These are phyloP conservation scores for Candida insectalens DNA, from an alignment of 805 yeast genomes.

Conservation along the genomic window DNA sequence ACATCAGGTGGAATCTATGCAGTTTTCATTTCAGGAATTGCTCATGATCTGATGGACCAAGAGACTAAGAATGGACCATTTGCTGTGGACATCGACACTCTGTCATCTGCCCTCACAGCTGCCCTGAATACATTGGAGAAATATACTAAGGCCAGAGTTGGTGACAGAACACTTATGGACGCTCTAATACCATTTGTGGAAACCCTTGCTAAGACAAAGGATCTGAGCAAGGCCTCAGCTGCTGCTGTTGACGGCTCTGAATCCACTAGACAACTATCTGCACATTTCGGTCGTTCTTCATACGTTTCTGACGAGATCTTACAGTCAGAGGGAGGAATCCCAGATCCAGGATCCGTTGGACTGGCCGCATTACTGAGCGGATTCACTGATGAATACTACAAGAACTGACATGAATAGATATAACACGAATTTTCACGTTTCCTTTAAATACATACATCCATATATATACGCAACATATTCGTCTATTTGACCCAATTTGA, in stretches of 20 bases:
- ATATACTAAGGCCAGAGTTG: constrained; percentile 82
- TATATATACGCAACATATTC: no score
- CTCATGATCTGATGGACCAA: constrained; percentile 38
- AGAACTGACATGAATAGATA: no score
- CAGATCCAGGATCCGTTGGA: constrained; percentile 95
- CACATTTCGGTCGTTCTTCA: constrained; percentile 90
- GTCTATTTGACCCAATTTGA: no score
- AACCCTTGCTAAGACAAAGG: constrained; percentile 39
- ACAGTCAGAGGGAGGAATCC: constrained; percentile 58
- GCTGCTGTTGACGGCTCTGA: constrained; percentile 75
- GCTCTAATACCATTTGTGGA: constrained; percentile 82
- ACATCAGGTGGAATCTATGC: constrained; percentile 93
- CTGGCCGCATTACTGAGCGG: constrained; percentile 33
- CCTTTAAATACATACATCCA: no score
- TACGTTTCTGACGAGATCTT: constrained; percentile 58
- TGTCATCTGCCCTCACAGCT: constrained; percentile 39
- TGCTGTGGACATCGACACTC: constrained; percentile 21
- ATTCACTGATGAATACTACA: constrained; percentile 10
- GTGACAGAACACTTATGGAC: constrained; percentile 85
- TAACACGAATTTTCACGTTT: no score
- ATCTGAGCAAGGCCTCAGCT: constrained; percentile 47
- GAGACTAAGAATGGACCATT: constrained; percentile 21
- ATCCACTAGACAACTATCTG: constrained; percentile 61
- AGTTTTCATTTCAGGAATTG: constrained; percentile 71
- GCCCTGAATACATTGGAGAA: constrained; percentile 71